phyloP scores from a whole-genome alignment of 768 basidiomycete species.

The Podaxis rugospora region DNA sequence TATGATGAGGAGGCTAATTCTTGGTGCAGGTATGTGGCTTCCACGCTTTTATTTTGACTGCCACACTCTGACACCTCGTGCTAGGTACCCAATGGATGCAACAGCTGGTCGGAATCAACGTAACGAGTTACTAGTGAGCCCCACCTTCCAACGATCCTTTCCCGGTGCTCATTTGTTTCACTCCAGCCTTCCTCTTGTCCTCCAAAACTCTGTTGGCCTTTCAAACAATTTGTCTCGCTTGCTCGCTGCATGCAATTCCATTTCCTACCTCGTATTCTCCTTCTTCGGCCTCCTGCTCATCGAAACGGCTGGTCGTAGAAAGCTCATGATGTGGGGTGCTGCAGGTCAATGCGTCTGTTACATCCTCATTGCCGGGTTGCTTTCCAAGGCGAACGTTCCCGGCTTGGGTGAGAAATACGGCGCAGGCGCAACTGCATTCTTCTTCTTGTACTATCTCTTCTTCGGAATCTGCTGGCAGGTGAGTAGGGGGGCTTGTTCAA shows the following conservation, averaged over 20 bases:
- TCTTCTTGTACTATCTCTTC: constrained; percentile 47
- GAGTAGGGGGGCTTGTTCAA: not conserved
- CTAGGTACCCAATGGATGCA: constrained; percentile 50
- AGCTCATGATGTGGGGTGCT: constrained; percentile 52
- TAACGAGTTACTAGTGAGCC: constrained; percentile 46
- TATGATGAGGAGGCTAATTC: constrained; percentile 37
- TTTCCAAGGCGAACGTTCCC: constrained; percentile 31
- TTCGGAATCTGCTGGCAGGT: constrained; percentile 54
- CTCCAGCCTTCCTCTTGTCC: constrained; percentile 39
- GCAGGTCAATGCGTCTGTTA: constrained; percentile 46
- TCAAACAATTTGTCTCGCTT: constrained; percentile 45
- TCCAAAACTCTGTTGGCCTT: constrained; percentile 47
- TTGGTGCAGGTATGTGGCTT: constrained; percentile 34
- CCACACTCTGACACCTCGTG: not conserved
- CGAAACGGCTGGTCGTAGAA: constrained; percentile 43
- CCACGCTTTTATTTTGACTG: not conserved
- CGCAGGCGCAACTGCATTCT: constrained; percentile 42
- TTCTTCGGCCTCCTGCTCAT: constrained; percentile 42
- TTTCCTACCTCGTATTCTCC: constrained; percentile 45
- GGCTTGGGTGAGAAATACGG: constrained; percentile 30
- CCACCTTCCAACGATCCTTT: not conserved
- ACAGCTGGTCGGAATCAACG: constrained; percentile 47
- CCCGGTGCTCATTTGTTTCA: not conserved
- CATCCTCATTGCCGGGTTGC: constrained; percentile 36
- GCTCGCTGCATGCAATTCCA: constrained; percentile 47